Conservation (phyloP, 148 eudicot genomes). For the Rheum nobile region DNA sequence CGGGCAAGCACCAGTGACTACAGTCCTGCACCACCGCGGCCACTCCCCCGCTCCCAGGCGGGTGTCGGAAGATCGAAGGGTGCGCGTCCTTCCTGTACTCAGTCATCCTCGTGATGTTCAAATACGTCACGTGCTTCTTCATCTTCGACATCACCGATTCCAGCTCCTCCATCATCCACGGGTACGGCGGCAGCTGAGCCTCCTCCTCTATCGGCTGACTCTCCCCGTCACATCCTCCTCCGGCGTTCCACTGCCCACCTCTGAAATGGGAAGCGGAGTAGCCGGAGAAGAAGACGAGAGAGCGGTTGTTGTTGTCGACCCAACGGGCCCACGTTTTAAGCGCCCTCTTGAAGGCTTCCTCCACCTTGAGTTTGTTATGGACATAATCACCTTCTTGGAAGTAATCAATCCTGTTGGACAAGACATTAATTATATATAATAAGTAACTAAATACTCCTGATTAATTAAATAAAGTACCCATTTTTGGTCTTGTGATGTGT, state of each 20-base stretch:
- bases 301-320: conserved; percentile 51
- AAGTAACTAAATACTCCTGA: no score
- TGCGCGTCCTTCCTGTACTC: conserved; percentile 62
- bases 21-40: conserved; percentile 41
- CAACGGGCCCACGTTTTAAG: conserved; percentile 78
- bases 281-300: conserved; percentile 76
- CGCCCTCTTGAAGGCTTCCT: conserved; percentile 67
- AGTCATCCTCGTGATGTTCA: conserved; percentile 53
- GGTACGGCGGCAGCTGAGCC: conserved; percentile 21
- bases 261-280: conserved; percentile 83
- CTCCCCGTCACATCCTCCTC: conserved; percentile 56
- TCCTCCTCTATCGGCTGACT: conserved; percentile 39
- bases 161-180: conserved; percentile 26
- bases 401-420: conserved; percentile 41
- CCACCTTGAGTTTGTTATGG: conserved; percentile 51
- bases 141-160: conserved; percentile 36
- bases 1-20: conserved; percentile 94
- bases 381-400: conserved; percentile 86
- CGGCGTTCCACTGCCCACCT: conserved; percentile 64
- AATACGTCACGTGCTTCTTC: conserved; percentile 38
- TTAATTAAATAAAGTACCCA: no score
- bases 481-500: conserved; percentile 81
- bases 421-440: no score
- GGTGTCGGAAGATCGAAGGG: conserved; percentile 17
- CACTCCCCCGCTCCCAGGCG: background rate